Percentiles rank a stretch among this genome's conserved stretches.
These are phyloP conservation scores for Coniochaeta prunicola DNA, from an alignment of 2,329 filamentous ascomycete species.

Conservation along the genomic window DNA sequence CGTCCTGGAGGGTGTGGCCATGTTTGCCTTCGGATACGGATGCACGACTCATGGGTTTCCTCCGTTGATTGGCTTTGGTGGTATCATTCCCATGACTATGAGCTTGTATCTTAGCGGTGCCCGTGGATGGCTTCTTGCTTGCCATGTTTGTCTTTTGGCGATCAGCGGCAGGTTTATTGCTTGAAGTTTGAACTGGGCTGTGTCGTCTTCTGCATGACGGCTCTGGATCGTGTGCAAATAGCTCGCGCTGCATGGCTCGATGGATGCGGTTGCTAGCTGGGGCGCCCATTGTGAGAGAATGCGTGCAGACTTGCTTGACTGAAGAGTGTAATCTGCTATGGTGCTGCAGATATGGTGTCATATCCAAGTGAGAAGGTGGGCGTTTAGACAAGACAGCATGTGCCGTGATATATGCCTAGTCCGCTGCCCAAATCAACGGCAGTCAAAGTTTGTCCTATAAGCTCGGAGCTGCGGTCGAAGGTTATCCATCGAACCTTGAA, in stretches of 20 bases:
- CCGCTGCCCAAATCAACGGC: no score
- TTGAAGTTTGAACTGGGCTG: neutral
- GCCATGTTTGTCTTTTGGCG: neutral
- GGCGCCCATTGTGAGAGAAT: neutral
- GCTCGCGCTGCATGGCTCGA: neutral
- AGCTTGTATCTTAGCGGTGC: neutral
- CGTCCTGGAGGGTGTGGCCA: neutral
- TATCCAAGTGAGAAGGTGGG: neutral
- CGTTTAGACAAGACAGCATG: neutral
- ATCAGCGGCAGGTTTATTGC: neutral
- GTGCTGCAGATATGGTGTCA: no score
- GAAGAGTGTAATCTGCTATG: neutral
- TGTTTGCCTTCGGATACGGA: neutral
- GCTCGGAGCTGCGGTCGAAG: neutral
- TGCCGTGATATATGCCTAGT: no score
- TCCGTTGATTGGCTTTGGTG: neutral
- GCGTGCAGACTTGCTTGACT: neutral
- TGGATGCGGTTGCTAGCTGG: neutral
- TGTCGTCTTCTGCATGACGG: neutral
- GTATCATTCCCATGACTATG: neutral
- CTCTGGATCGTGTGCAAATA: neutral
- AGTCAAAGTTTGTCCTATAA: no score
- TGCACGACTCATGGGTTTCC: neutral
- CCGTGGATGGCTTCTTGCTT: neutral
- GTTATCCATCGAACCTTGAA: neutral